These are phyloP conservation scores for Fraxinus greggii DNA, from an alignment of 305 asterid genomes.

Conservation along the genomic window DNA sequence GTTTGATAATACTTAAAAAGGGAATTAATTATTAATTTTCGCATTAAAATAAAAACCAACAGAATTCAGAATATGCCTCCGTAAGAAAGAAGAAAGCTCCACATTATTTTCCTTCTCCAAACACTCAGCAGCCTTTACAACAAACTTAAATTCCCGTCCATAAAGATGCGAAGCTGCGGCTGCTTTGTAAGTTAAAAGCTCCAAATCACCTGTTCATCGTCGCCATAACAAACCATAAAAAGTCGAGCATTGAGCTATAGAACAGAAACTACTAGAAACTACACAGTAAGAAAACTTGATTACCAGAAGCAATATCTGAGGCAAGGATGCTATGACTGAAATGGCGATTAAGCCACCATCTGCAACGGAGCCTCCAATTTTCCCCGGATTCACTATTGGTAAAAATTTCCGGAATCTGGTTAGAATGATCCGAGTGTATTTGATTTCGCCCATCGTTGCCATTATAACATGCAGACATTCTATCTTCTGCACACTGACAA, in stretches of 20 bases:
- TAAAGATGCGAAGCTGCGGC: constrained; percentile 68
- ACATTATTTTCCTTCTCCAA: constrained; percentile 40
- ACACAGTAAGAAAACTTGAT: background rate
- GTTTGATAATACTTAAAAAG: background rate
- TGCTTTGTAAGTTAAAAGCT: constrained; percentile 63
- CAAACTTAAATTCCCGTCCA: constrained; percentile 55
- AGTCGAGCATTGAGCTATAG: background rate
- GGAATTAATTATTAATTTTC: constrained; percentile 15
- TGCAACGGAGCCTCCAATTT: constrained; percentile 70
- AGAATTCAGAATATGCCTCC: constrained; percentile 48
- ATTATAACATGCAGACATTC: constrained; percentile 49
- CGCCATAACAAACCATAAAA: background rate
- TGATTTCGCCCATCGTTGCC: constrained; percentile 28
- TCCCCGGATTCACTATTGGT: constrained; percentile 39
- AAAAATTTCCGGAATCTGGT: constrained; percentile 55
- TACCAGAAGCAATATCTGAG: constrained; percentile 71
- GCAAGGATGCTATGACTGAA: constrained; percentile 45
- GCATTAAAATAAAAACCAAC: constrained; percentile 47
- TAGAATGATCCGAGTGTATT: constrained; percentile 26
- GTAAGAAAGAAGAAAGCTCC: constrained; percentile 54
- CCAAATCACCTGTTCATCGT: constrained; percentile 49
- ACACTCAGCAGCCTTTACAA: constrained; percentile 37
- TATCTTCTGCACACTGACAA: constrained; percentile 61
- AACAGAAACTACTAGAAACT: background rate
- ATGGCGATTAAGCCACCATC: constrained; percentile 86